Evolutionary conservation across 306 rosid genomes (phyloP), one percentile per base, ranked within the genome.

Genomic region (Ziziphus jujuba): DNA sequence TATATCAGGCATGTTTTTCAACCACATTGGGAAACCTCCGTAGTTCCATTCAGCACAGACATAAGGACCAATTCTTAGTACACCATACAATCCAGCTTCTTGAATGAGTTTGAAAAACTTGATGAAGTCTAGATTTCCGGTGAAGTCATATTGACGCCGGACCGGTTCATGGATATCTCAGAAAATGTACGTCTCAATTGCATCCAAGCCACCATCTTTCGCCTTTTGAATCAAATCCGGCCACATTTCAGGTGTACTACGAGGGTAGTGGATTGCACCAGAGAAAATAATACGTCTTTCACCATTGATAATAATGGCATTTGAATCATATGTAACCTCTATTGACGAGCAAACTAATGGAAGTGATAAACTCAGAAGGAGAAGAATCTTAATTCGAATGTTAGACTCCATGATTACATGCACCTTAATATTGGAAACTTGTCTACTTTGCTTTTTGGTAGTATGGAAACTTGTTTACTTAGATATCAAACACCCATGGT

Each of bases 21-120:
- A 45, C 78, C 81, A 80, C 55, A 67, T 0, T 1, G 84, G 78
- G 17, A 75, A 74, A 16, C 81, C 81, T 21, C 85, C 82, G 19
- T 76, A 72, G 66, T 59, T 79, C 82, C 78, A 67, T 49, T 78
- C 78, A 0, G 78, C 71, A 21, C 76, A 74, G 21, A 67, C 69
- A 65, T 75, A 80, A 5, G 81, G 81, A 15, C 81, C 75, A 67
- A 80, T 65, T 14, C 82, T 24, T 3, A 78, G 16, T 15, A 66
- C 17, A 8, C 15, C 83, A 55, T 69, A 65, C 17, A 79, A 54
- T 8, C 73, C 62, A 0, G 59, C 61, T 21, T 75, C 38, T 24
- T 75, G 74, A 2, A 71, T 58, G 0, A 17, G 34, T 23, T 75
- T 55, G 22, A 75, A 15, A 20, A 77, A 74, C 31, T 15, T 81